These are phyloP conservation scores for Orbilia oligospora DNA, from an alignment of 2,329 filamentous ascomycete species.

Conservation along the genomic window DNA sequence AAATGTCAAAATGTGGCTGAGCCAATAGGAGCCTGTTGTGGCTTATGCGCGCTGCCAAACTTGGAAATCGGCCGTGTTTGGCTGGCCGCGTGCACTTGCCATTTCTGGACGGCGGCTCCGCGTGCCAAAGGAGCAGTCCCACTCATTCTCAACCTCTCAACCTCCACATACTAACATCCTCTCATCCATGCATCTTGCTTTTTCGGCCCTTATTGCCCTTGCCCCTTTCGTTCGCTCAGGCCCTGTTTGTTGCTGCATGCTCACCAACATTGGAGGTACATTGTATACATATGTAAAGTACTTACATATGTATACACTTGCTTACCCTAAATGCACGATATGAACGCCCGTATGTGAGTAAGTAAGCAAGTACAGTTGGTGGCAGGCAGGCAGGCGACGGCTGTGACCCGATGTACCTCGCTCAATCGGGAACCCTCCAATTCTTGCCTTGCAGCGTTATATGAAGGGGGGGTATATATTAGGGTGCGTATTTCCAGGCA, in stretches of 20 bases:
- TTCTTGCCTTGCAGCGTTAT: conserved; percentile 23
- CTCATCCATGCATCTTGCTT: conserved; percentile 2
- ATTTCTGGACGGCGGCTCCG: conserved; percentile 14
- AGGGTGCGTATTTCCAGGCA: conserved; percentile 7
- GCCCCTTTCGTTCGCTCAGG: conserved; percentile 30
- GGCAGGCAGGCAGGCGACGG: conserved; percentile 8
- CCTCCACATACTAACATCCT: not conserved
- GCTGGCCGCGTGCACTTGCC: conserved; percentile 25
- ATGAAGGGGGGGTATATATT: conserved; percentile 23
- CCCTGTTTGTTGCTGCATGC: conserved; percentile 1
- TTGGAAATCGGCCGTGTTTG: conserved; percentile 38
- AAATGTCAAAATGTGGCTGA: conserved; percentile 33
- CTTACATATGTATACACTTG: too few relatives aligned
- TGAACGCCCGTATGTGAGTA: conserved; percentile 1
- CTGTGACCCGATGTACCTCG: conserved; percentile 47
- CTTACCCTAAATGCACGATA: not conserved
- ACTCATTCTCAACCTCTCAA: conserved; percentile 7
- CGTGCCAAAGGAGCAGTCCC: conserved; percentile 26
- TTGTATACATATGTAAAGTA: too few relatives aligned
- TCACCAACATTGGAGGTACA: not conserved
- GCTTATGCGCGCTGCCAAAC: conserved; percentile 39
- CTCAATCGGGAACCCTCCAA: conserved; percentile 28
- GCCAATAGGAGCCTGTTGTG: conserved; percentile 24
- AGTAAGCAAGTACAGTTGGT: too few relatives aligned
- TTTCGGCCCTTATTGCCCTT: conserved; percentile 27